phyloP scores from a whole-genome alignment of 345 rosid genomes.

The Eucalyptus pumila region DNA sequence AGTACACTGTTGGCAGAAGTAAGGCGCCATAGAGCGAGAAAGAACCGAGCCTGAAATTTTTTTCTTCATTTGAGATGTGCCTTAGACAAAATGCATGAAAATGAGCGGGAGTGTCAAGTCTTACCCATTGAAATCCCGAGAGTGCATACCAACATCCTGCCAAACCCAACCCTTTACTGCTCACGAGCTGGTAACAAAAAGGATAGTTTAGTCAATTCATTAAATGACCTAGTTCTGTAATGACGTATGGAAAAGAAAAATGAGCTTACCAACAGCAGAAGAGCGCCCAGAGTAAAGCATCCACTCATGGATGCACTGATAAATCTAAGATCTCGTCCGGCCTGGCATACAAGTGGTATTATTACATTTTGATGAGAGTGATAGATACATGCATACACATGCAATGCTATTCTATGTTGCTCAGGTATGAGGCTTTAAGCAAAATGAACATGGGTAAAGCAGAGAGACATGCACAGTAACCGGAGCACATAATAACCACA shows the following conservation, averaged over 20 bases:
- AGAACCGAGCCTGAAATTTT: conserved; percentile 50
- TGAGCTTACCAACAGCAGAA: conserved; percentile 27
- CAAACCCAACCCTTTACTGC: conserved; percentile 51
- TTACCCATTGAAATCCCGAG: conserved; percentile 77
- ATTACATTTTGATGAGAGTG: background rate
- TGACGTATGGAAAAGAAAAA: background rate
- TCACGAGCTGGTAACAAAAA: conserved; percentile 26
- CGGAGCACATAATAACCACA: background rate
- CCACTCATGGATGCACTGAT: conserved; percentile 40
- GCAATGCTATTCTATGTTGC: background rate
- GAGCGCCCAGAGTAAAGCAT: conserved; percentile 34
- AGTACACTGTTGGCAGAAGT: conserved; percentile 41
- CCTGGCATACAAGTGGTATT: conserved; percentile 9
- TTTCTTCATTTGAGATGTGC: background rate
- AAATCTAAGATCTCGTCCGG: conserved; percentile 46
- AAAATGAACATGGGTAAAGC: background rate
- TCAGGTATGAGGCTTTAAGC: background rate
- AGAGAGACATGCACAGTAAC: background rate
- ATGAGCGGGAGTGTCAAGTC: background rate
- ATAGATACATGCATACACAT: background rate
- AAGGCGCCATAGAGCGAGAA: conserved; percentile 41
- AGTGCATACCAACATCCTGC: conserved; percentile 62
- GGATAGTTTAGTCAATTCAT: background rate
- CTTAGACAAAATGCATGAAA: background rate
- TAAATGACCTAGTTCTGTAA: background rate